Base-by-base conservation (phyloP, 768 basidiomycete species). In the Mycena belliarum region DNA sequence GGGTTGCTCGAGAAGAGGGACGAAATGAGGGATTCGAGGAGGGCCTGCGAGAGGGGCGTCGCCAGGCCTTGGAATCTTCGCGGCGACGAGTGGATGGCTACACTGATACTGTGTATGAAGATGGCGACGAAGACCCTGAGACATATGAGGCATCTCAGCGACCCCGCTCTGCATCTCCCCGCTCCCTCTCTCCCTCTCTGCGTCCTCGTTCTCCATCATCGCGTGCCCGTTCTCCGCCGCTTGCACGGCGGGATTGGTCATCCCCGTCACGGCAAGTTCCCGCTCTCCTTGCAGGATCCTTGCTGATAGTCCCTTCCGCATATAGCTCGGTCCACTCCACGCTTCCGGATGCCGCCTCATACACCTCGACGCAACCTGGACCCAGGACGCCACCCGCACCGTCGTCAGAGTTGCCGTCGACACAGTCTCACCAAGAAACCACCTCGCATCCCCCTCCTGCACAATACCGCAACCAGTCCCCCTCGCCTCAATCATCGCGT, bases 1-100 rank as follows among this genome's bases (percentile, higher is more conserved):
- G 81, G 51, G 60, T 71, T 44, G 86, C 86, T 1, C 75, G 80
- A 52, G 84, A 86, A 53, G 84, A 87, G 63, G 86, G 86, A 4
- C 74, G 84, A 52, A 76, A 68, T 64, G 70, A 69, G 70, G 86
- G 63, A 69, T 81, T 72, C 71, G 80, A 70, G 76, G 79, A 74
- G 75, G 86, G 61, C 50, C 78, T 75, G 66, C 68, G 55, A 21
- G 24, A 57, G 23, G 63, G 57, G 11, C 57, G 58, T 9, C 57
- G 57, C 38, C 55, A 29, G 57, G 62, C 62, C 7, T 49, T 32
- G 15, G 60, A 53, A 18, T 40, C 56, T 23, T 40, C 54, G 18
- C 55, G 43, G 10, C 43, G 23, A 10, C 61, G 44, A 10, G 35
- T 20, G 42, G 51, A 51, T 5, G 51, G 51, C 14, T 54, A 50